Evolutionary conservation across 2,329 filamentous ascomycete species (phyloP).

Genomic region (Huntiella abstrusa): DNA sequence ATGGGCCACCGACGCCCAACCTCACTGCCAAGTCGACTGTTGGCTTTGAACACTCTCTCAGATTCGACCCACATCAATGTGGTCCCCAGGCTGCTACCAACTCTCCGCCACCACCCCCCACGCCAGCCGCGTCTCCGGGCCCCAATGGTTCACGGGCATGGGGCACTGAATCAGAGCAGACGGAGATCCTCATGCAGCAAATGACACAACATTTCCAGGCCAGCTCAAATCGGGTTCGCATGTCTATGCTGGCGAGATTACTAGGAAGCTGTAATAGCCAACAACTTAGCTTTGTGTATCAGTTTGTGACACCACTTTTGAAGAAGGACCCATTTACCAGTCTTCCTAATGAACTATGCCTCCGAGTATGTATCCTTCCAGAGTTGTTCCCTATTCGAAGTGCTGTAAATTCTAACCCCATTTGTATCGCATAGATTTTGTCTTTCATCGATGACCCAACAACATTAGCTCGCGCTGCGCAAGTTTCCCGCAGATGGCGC

Average conservation of each 20-base stretch:
- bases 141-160: constrained; percentile 43
- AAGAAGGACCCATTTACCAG: constrained; percentile 94
- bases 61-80: constrained; percentile 26
- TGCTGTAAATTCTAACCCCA: constrained; percentile 5
- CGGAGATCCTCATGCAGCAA: constrained; percentile 57
- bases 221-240: constrained; percentile 56
- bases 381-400: background rate
- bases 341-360: constrained; percentile 79
- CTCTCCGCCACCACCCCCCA: constrained; percentile 45
- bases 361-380: constrained; percentile 39
- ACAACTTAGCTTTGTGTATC: constrained; percentile 85
- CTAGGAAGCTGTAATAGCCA: constrained; percentile 90
- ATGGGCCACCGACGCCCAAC: constrained; percentile 46
- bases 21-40: constrained; percentile 41
- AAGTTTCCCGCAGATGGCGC: constrained; percentile 89
- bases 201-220: constrained; percentile 64
- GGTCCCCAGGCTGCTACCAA: constrained; percentile 24
- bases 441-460: constrained; percentile 96
- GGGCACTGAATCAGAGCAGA: constrained; percentile 50
- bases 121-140: constrained; percentile 45
- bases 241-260: constrained; percentile 68
- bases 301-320: constrained; percentile 81
- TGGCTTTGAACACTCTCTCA: constrained; percentile 21
- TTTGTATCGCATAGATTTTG: constrained; percentile 44
- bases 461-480: constrained; percentile 77